phyloP scores from a whole-genome alignment of 495 filamentous ascomycete species.

The Penicillium flavigenum region DNA sequence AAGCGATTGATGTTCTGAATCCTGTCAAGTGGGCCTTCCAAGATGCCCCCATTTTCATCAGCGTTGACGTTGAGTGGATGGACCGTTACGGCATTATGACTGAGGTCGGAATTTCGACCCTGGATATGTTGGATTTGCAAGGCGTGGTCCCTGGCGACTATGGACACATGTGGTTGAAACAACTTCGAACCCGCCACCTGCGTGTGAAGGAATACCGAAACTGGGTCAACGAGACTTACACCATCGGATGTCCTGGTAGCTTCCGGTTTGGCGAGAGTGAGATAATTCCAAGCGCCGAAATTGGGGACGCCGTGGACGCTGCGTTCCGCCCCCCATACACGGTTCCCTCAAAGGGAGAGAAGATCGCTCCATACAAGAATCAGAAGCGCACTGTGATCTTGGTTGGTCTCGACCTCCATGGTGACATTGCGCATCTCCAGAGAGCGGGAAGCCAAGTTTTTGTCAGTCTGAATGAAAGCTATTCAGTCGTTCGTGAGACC shows the following conservation, averaged over 20 bases:
- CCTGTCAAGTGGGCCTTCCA: slow-evolving; percentile 49
- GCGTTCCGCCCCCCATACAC: slow-evolving; percentile 53
- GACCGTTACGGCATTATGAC: slow-evolving; percentile 68
- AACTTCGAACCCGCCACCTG: slow-evolving; percentile 71
- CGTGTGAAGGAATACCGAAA: slow-evolving; percentile 66
- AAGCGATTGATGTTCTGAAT: slow-evolving; percentile 36
- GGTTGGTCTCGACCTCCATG: slow-evolving; percentile 69
- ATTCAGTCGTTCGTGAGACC: slow-evolving; percentile 50
- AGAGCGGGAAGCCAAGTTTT: slow-evolving; percentile 52
- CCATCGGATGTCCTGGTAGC: slow-evolving; percentile 65
- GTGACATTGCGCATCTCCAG: slow-evolving; percentile 67
- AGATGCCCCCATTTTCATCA: slow-evolving; percentile 66
- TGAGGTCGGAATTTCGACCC: slow-evolving; percentile 79
- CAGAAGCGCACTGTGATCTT: slow-evolving; percentile 64
- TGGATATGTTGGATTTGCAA: slow-evolving; percentile 66
- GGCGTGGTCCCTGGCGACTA: slow-evolving; percentile 55
- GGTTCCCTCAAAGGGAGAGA: neutral
- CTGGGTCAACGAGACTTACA: slow-evolving; percentile 61
- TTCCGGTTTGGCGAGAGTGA: slow-evolving; percentile 74
- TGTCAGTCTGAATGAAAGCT: neutral
- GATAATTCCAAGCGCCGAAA: slow-evolving; percentile 40
- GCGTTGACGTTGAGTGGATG: slow-evolving; percentile 78
- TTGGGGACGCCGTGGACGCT: slow-evolving; percentile 40
- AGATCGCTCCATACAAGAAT: slow-evolving; percentile 6
- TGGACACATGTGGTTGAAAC: slow-evolving; percentile 60